phyloP scores from a whole-genome alignment of 306 rosid genomes.

The Fagus sylvatica region DNA sequence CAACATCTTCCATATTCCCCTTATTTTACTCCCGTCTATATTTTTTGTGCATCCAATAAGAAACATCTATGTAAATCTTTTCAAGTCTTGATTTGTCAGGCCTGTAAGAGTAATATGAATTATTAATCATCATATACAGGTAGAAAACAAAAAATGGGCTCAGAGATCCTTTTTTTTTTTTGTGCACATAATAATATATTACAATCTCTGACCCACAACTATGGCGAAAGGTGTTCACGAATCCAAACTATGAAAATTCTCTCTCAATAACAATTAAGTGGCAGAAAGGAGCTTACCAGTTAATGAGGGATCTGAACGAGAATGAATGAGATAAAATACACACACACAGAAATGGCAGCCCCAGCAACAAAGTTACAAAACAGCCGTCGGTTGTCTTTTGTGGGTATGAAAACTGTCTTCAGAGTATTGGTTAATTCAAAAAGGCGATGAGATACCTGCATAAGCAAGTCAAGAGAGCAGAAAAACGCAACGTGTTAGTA shows the following conservation, averaged over 20 bases:
- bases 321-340: conserved; percentile 65
- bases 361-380: conserved; percentile 80
- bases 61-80: conserved; percentile 32
- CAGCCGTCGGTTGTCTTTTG: conserved; percentile 80
- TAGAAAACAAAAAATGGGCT: background rate
- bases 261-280: background rate
- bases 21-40: conserved; percentile 41
- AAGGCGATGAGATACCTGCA: conserved; percentile 84
- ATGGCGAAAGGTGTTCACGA: background rate
- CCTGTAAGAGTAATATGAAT: conserved; percentile 38
- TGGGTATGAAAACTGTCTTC: conserved; percentile 75
- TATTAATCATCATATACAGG: conserved; percentile 8
- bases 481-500: conserved; percentile 18
- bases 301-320: conserved; percentile 65
- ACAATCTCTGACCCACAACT: background rate
- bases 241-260: background rate
- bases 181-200: background rate
- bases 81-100: conserved; percentile 35
- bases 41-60: conserved; percentile 42
- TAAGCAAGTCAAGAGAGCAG: conserved; percentile 36
- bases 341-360: conserved; percentile 45
- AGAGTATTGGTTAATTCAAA: conserved; percentile 90
- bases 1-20: conserved; percentile 37
- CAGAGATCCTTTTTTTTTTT: background rate
- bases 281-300: conserved; percentile 48